Evolutionary conservation across 768 basidiomycete genomes (phyloP).

Genomic region (Calocera cornea): DNA sequence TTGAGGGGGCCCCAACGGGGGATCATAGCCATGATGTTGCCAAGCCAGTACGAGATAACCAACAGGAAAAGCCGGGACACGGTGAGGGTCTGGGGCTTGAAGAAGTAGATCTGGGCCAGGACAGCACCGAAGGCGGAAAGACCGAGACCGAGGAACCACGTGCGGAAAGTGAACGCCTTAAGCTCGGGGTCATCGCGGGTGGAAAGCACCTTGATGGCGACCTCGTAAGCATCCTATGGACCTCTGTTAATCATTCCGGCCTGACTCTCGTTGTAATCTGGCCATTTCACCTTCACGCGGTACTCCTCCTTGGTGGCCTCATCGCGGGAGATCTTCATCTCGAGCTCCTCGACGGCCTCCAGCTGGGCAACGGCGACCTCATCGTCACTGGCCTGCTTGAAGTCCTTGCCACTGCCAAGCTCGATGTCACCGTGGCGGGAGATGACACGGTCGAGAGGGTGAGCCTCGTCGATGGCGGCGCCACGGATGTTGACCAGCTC

Average conservation of each 20-base stretch:
- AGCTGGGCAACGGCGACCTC: constrained; percentile 1
- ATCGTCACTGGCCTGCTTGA: background rate
- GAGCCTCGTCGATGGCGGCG: background rate
- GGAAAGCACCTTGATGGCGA: constrained; percentile 30
- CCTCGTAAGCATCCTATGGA: constrained; percentile 25
- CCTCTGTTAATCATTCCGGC: background rate
- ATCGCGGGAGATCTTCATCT: background rate
- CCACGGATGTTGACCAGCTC: background rate
- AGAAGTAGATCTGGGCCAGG: constrained; percentile 32
- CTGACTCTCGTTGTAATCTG: background rate
- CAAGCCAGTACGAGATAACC: constrained; percentile 22
- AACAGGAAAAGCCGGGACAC: constrained; percentile 23
- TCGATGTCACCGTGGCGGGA: background rate
- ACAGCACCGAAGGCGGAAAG: constrained; percentile 23
- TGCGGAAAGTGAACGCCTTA: constrained; percentile 21
- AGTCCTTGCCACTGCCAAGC: background rate
- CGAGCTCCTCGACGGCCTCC: background rate
- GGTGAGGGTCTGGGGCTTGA: constrained; percentile 21
- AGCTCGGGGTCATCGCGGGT: constrained; percentile 17
- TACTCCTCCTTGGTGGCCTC: constrained; percentile 23
- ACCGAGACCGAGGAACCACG: constrained; percentile 21
- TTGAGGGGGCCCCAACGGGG: constrained; percentile 17
- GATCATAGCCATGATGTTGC: constrained; percentile 14
- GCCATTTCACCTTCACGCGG: constrained; percentile 17
- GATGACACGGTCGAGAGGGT: background rate